Conservation (phyloP, 2,329 filamentous ascomycete species). For the Aspergillus proliferans region DNA sequence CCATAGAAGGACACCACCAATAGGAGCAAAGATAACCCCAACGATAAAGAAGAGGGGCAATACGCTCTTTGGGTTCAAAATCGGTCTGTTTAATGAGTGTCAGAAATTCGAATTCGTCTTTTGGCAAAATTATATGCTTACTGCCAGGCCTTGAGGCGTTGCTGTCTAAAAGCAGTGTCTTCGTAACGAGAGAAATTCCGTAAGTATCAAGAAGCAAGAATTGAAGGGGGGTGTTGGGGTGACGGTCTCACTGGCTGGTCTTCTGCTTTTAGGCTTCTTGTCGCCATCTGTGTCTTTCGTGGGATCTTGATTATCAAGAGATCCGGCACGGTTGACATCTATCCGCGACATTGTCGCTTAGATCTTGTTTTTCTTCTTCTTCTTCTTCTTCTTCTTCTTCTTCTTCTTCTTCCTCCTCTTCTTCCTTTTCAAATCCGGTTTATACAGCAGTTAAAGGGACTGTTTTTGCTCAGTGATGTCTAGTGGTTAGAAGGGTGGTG, state of each 20-base stretch:
- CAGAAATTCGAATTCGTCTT: constrained; percentile 2
- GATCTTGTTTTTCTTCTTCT: neutral
- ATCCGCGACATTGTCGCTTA: constrained; percentile 39
- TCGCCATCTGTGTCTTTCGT: constrained; percentile 36
- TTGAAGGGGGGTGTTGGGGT: neutral
- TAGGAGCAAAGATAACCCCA: constrained; percentile 86
- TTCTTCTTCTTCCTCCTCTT: too few species aligned
- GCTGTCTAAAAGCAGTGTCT: constrained; percentile 97
- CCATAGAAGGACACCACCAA: constrained; percentile 79
- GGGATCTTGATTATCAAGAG: constrained; percentile 40
- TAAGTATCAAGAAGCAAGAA: constrained; percentile 3
- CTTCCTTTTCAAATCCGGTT: too few species aligned
- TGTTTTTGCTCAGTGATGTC: too few species aligned
- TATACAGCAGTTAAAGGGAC: too few species aligned
- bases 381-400: too few species aligned
- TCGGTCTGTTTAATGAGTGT: constrained; percentile 59
- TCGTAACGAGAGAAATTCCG: constrained; percentile 5
- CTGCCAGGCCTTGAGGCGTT: constrained; percentile 98
- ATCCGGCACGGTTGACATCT: constrained; percentile 35
- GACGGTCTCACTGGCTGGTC: constrained; percentile 68
- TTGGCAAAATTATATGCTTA: constrained; percentile 42
- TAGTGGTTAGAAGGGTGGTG: too few species aligned
- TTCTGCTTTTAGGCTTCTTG: constrained; percentile 85
- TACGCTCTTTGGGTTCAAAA: constrained; percentile 90
- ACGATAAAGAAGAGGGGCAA: constrained; percentile 85